Base-by-base conservation (phyloP, 2,329 filamentous ascomycete species). In the Monilinia aucupariae region DNA sequence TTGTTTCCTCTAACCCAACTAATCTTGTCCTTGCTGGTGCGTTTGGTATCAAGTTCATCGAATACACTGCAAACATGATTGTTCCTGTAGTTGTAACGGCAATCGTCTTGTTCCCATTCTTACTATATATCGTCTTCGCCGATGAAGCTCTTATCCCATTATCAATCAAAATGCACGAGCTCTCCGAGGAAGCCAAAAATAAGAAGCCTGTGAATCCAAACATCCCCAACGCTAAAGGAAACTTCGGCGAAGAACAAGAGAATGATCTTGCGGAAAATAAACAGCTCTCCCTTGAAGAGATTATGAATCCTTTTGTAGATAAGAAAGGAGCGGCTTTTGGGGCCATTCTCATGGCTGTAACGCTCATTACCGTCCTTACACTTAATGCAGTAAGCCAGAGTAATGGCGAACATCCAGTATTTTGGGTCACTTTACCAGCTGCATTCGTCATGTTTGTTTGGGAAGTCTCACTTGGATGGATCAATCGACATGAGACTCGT, bases 1-100 rank as follows among this genome's bases (percentile, higher is more conserved):
- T 92, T 10, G 89, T 92, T 12, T 91, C 88, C 0, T 91, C 88
- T 0, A 91, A 91, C 64, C 89, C 89, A 0, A 91, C 89, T 2
- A 91, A 91, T 62, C 80, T 91, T 9, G 88, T 91, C 0, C 80
- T 91, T 0, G 87, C 88, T 0, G 87, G 88, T 4, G 88, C 88
- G 2, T 91, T 91, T 70, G 70, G 82, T 4, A 86, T 91, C 76
- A 87, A 82, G 58, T 91, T 91, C 73, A 83, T 91, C 70, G 79
- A 83, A 48, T 91, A 91, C 70, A 90, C 87, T 0, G 87, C 85
- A n/a, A 89, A 91, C 71, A 88, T 91, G 81, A 86, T 91, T 22
- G 85, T 91, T 0, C 88, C 88, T 0, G 86, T 89, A 1, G 75
- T 89, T 27, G 76, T 82, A n/a, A 91, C 88, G 0, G 86, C 81